These are phyloP conservation scores for Breynia disticha DNA, from an alignment of 441 rosid genomes.

Conservation along the genomic window DNA sequence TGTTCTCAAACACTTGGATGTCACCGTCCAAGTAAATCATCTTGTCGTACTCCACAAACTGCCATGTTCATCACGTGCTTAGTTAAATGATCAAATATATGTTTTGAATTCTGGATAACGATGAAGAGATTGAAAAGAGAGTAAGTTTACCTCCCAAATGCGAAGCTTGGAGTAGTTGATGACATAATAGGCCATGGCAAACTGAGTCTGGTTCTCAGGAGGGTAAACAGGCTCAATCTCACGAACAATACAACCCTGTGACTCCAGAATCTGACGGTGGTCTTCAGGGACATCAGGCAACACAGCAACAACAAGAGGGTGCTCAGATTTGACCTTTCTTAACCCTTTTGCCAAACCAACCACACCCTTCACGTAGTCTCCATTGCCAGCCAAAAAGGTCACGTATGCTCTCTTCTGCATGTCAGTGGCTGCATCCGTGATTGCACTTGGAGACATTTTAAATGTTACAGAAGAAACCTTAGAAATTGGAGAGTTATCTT, in stretches of 20 bases:
- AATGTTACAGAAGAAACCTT: not conserved
- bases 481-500: too few relatives aligned
- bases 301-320: slow-evolving; percentile 66
- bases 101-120: not conserved
- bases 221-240: slow-evolving; percentile 58
- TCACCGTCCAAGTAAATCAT: slow-evolving; percentile 83
- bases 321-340: slow-evolving; percentile 40
- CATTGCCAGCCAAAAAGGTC: slow-evolving; percentile 64
- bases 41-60: slow-evolving; percentile 75
- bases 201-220: slow-evolving; percentile 38
- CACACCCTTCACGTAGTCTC: slow-evolving; percentile 66
- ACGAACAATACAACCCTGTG: slow-evolving; percentile 64
- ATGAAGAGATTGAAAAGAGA: not conserved
- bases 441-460: slow-evolving; percentile 23
- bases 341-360: slow-evolving; percentile 72
- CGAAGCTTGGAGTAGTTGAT: slow-evolving; percentile 72
- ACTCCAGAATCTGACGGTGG: slow-evolving; percentile 49
- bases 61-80: not conserved
- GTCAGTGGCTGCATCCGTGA: not conserved
- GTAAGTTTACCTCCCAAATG: slow-evolving; percentile 53
- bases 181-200: slow-evolving; percentile 61
- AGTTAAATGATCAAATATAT: not conserved
- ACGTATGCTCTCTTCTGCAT: slow-evolving; percentile 40
- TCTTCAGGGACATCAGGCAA: slow-evolving; percentile 66
- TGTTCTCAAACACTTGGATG: slow-evolving; percentile 65